These are phyloP conservation scores for Corynespora cassiicola DNA, from an alignment of 2,329 filamentous ascomycete genomes.

Conservation along the genomic window DNA sequence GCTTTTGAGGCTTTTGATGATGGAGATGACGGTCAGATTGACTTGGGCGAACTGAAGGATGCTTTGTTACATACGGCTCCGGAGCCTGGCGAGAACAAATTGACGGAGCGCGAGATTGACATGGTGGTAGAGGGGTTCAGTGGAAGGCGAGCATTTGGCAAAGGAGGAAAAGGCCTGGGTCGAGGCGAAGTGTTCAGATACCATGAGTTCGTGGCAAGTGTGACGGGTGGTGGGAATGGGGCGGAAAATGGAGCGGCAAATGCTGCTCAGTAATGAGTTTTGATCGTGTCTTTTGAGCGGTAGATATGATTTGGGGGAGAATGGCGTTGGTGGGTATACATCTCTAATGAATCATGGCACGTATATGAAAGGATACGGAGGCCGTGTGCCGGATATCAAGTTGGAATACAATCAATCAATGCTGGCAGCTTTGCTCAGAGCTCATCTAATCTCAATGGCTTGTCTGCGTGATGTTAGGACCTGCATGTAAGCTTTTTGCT, in stretches of 20 bases:
- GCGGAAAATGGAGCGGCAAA: slow-evolving; percentile 26
- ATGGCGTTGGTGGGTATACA: too few relatives aligned
- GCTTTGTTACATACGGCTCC: slow-evolving; percentile 83
- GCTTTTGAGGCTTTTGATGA: slow-evolving; percentile 96
- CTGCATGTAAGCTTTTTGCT: too few relatives aligned
- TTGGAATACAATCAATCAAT: too few relatives aligned
- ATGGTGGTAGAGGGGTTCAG: slow-evolving; percentile 87
- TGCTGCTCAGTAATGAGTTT: slow-evolving; percentile 8
- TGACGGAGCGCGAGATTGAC: slow-evolving; percentile 71
- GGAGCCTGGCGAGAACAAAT: slow-evolving; percentile 55
- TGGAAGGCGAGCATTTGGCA: slow-evolving; percentile 81
- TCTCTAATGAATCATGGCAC: too few relatives aligned
- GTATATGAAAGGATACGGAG: too few relatives aligned
- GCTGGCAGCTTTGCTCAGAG: too few relatives aligned
- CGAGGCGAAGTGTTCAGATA: slow-evolving; percentile 92
- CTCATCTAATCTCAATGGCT: too few relatives aligned
- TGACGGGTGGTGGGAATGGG: slow-evolving; percentile 46
- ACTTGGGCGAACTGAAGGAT: slow-evolving; percentile 80
- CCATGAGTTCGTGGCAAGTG: slow-evolving; percentile 79
- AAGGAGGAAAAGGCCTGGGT: slow-evolving; percentile 55
- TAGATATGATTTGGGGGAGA: too few relatives aligned
- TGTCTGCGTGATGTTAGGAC: too few relatives aligned
- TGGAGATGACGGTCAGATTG: slow-evolving; percentile 91
- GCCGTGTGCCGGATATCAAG: too few relatives aligned
- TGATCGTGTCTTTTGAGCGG: too few relatives aligned